Evolutionary conservation across 2,329 filamentous ascomycete genomes (phyloP).

Genomic region (Rhynchosporium graminicola): DNA sequence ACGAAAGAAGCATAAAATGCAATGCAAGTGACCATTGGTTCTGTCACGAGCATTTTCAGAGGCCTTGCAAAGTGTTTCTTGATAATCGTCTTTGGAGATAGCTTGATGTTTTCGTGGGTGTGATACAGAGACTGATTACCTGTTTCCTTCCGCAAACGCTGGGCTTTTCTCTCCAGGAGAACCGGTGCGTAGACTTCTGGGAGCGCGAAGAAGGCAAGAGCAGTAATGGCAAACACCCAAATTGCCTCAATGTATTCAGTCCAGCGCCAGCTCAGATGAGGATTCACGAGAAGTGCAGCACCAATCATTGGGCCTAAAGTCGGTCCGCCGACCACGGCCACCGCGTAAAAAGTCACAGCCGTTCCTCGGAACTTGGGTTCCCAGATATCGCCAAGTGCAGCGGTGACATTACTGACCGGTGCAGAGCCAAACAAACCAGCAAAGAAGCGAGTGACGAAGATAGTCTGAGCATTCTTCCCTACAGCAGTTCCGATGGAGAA

Average conservation of each 20-base stretch:
- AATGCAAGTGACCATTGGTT: slow-evolving; percentile 66
- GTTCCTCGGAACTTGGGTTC: slow-evolving; percentile 52
- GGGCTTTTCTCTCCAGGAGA: slow-evolving; percentile 44
- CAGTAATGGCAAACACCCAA: slow-evolving; percentile 46
- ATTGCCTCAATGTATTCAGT: slow-evolving; percentile 44
- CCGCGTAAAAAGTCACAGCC: slow-evolving; percentile 65
- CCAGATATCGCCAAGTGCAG: slow-evolving; percentile 64
- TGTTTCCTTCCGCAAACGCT: slow-evolving; percentile 41
- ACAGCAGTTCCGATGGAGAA: slow-evolving; percentile 64
- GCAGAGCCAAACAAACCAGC: slow-evolving; percentile 63
- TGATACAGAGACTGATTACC: slow-evolving; percentile 33
- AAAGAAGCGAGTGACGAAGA: slow-evolving; percentile 69
- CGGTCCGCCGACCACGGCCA: slow-evolving; percentile 64
- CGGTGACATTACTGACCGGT: slow-evolving; percentile 62
- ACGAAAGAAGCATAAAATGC: slow-evolving; percentile 69
- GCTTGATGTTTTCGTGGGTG: slow-evolving; percentile 35
- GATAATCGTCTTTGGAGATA: slow-evolving; percentile 34
- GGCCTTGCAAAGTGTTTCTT: slow-evolving; percentile 40
- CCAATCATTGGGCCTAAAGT: slow-evolving; percentile 41
- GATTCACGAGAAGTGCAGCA: slow-evolving; percentile 34
- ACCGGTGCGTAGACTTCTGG: slow-evolving; percentile 50
- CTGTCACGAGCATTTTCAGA: slow-evolving; percentile 53
- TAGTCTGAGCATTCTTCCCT: slow-evolving; percentile 55
- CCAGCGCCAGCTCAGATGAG: slow-evolving; percentile 45
- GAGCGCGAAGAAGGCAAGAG: slow-evolving; percentile 44